These are phyloP conservation scores for Vanilla planifolia DNA, from an alignment of 106 monocot species.

Conservation along the genomic window DNA sequence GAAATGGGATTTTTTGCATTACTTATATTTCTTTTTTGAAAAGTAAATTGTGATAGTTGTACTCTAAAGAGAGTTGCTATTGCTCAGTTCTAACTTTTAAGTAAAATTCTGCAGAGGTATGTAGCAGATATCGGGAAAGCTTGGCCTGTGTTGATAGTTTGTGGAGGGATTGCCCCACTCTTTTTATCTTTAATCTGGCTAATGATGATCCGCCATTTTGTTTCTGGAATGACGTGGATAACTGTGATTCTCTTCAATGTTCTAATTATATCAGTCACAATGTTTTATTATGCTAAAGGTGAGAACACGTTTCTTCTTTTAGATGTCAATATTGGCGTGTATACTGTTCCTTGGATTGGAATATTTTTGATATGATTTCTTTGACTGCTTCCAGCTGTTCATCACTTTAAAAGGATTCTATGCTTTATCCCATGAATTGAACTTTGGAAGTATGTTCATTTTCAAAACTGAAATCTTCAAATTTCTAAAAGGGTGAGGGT, in stretches of 20 bases:
- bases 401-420: too few species aligned
- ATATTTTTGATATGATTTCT: too few species aligned
- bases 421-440: too few species aligned
- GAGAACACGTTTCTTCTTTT: constrained; percentile 1
- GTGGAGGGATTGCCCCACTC: constrained; percentile 88
- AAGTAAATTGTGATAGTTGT: background rate
- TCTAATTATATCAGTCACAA: constrained; percentile 84
- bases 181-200: constrained; percentile 92
- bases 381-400: too few species aligned
- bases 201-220: constrained; percentile 91
- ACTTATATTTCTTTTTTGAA: background rate
- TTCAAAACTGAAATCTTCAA: too few species aligned
- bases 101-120: constrained; percentile 72
- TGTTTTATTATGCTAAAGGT: constrained; percentile 97
- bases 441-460: too few species aligned
- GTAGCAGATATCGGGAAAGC: constrained; percentile 94
- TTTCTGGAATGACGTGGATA: constrained; percentile 96
- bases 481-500: too few species aligned
- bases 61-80: too few species aligned
- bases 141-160: constrained; percentile 97
- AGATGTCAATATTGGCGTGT: too few species aligned
- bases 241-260: constrained; percentile 80
- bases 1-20: background rate
- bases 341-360: too few species aligned
- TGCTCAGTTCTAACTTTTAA: background rate